phyloP scores from a whole-genome alignment of 495 filamentous ascomycete species.

The Staphylotrichum longicolle region DNA sequence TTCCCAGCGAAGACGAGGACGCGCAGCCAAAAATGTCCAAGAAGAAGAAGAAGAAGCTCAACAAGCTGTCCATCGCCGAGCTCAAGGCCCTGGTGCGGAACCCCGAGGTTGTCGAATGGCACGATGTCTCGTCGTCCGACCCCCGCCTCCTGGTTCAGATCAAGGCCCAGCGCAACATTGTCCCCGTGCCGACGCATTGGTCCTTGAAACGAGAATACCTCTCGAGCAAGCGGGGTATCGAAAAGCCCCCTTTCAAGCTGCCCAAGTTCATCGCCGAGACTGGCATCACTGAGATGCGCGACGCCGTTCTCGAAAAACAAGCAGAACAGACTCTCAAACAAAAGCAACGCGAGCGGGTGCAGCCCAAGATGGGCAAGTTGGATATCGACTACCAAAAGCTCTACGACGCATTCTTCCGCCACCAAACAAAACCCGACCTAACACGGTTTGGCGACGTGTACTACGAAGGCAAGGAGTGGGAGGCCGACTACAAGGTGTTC shows the following conservation, averaged over 20 bases:
- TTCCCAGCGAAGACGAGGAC: slow-evolving; percentile 81
- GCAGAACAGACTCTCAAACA: slow-evolving; percentile 86
- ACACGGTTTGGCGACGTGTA: slow-evolving; percentile 97
- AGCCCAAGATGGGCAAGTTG: slow-evolving; percentile 94
- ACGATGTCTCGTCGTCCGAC: slow-evolving; percentile 88
- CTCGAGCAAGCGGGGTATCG: slow-evolving; percentile 90
- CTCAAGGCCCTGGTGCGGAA: slow-evolving; percentile 88
- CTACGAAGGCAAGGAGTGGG: slow-evolving; percentile 97
- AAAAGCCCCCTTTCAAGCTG: slow-evolving; percentile 88
- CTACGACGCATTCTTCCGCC: slow-evolving; percentile 96
- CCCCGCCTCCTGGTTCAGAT: slow-evolving; percentile 88
- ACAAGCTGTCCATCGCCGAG: slow-evolving; percentile 91
- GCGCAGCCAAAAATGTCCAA: slow-evolving; percentile 76
- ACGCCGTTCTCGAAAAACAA: slow-evolving; percentile 93
- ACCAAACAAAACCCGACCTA: slow-evolving; percentile 91
- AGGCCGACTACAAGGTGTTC: slow-evolving; percentile 88
- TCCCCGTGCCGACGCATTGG: slow-evolving; percentile 93
- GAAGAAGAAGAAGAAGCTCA: slow-evolving; percentile 85
- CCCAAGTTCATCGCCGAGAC: slow-evolving; percentile 98
- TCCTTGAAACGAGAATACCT: slow-evolving; percentile 94
- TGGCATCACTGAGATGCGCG: slow-evolving; percentile 95
- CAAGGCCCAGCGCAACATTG: slow-evolving; percentile 92
- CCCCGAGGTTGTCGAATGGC: slow-evolving; percentile 96
- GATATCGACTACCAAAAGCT: slow-evolving; percentile 98
- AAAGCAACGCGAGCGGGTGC: slow-evolving; percentile 91